These are phyloP conservation scores for Firmiana major DNA, from an alignment of 345 rosid genomes.

Conservation along the genomic window DNA sequence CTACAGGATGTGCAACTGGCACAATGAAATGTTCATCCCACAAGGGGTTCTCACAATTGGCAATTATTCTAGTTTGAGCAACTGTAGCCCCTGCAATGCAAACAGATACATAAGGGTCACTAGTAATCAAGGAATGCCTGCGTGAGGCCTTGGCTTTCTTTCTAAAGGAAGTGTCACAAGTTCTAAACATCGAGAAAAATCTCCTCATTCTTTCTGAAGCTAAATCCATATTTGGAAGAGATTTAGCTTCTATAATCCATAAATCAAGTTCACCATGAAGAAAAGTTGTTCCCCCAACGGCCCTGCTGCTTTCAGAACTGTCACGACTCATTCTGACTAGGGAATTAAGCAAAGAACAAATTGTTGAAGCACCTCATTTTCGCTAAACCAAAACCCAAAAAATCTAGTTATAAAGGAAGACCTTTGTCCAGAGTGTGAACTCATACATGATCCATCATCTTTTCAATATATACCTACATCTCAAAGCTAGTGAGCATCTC, in stretches of 20 bases:
- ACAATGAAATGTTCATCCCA: slow-evolving; percentile 67
- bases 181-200: slow-evolving; percentile 36
- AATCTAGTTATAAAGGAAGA: background rate
- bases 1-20: slow-evolving; percentile 53
- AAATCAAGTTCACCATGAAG: slow-evolving; percentile 61
- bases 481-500: slow-evolving; percentile 12
- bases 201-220: slow-evolving; percentile 50
- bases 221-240: slow-evolving; percentile 71
- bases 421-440: background rate
- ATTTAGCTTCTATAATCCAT: slow-evolving; percentile 57
- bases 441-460: background rate
- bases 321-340: slow-evolving; percentile 27
- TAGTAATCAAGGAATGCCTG: slow-evolving; percentile 43
- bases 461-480: slow-evolving; percentile 2
- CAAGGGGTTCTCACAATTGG: slow-evolving; percentile 55
- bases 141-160: slow-evolving; percentile 8
- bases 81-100: slow-evolving; percentile 65
- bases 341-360: slow-evolving; percentile 9
- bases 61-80: slow-evolving; percentile 58
- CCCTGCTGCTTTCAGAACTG: background rate
- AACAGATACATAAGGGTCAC: slow-evolving; percentile 66
- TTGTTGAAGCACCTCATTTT: slow-evolving; percentile 9
- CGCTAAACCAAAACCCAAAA: background rate
- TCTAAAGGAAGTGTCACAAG: slow-evolving; percentile 29
- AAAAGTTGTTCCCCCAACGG: slow-evolving; percentile 27